Conservation (phyloP, 768 basidiomycete genomes). For the Leucocoprinus leucothites region DNA sequence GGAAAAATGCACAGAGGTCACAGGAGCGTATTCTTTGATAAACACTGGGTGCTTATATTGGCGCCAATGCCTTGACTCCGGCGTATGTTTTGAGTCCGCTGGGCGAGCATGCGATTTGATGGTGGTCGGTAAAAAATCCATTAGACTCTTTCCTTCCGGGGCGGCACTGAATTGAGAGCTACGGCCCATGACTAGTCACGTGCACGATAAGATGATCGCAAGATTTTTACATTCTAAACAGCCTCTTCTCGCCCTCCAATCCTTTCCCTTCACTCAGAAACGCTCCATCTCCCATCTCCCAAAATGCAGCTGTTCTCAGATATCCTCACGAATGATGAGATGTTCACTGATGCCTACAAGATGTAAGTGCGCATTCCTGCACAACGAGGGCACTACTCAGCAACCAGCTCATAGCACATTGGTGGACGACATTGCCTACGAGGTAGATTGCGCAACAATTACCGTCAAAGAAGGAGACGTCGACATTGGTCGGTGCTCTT, state of each 20-base stretch:
- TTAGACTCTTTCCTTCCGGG: slow-evolving; percentile 23
- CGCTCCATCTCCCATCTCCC: slow-evolving; percentile 14
- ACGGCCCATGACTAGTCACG: slow-evolving; percentile 18
- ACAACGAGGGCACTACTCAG: background rate
- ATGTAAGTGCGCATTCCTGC: slow-evolving; percentile 45
- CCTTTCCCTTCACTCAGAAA: slow-evolving; percentile 18
- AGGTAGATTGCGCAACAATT: slow-evolving; percentile 80
- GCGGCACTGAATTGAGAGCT: slow-evolving; percentile 14
- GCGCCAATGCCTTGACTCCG: slow-evolving; percentile 84
- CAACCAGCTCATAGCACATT: slow-evolving; percentile 50
- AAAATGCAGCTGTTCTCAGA: slow-evolving; percentile 77
- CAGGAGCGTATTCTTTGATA: slow-evolving; percentile 94
- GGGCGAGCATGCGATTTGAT: slow-evolving; percentile 57
- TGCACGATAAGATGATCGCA: slow-evolving; percentile 32
- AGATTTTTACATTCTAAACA: slow-evolving; percentile 12
- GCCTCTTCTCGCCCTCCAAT: slow-evolving; percentile 15
- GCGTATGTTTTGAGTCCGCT: slow-evolving; percentile 54
- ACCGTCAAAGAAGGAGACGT: slow-evolving; percentile 75
- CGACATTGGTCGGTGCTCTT: slow-evolving; percentile 71
- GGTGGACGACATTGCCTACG: slow-evolving; percentile 77
- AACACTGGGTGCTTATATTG: slow-evolving; percentile 90
- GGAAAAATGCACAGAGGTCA: slow-evolving; percentile 93
- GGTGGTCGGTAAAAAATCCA: slow-evolving; percentile 82
- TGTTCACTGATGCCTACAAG: slow-evolving; percentile 93
- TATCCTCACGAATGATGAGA: slow-evolving; percentile 78